phyloP scores from a whole-genome alignment of 345 rosid genomes.

The Draba incana region DNA sequence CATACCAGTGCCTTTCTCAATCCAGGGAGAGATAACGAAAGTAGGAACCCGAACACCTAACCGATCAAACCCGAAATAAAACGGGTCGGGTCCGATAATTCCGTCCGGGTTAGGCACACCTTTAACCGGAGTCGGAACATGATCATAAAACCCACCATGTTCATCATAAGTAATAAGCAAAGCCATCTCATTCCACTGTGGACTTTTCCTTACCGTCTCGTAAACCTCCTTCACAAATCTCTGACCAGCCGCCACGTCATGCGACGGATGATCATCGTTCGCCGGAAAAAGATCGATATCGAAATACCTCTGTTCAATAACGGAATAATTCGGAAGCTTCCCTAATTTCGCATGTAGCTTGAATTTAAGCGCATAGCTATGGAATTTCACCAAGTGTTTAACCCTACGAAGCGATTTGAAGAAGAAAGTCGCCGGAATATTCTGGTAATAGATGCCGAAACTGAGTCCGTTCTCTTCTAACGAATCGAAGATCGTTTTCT shows the following conservation, averaged over 20 bases:
- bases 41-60: slow-evolving; percentile 96
- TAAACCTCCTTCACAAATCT: slow-evolving; percentile 92
- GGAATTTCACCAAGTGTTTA: slow-evolving; percentile 70
- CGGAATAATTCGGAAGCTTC: slow-evolving; percentile 78
- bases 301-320: slow-evolving; percentile 87
- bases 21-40: slow-evolving; percentile 84
- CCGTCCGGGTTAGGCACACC: slow-evolving; percentile 95
- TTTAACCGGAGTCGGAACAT: slow-evolving; percentile 83
- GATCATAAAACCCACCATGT: slow-evolving; percentile 98
- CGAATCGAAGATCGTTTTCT: slow-evolving; percentile 88
- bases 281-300: slow-evolving; percentile 71
- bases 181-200: slow-evolving; percentile 98
- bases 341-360: slow-evolving; percentile 72
- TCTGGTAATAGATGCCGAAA: slow-evolving; percentile 93
- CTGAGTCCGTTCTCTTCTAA: slow-evolving; percentile 80
- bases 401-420: slow-evolving; percentile 71
- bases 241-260: slow-evolving; percentile 88
- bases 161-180: slow-evolving; percentile 89
- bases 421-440: slow-evolving; percentile 92
- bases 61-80: slow-evolving; percentile 81
- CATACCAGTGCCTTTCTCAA: slow-evolving; percentile 91
- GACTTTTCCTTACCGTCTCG: slow-evolving; percentile 83
- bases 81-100: slow-evolving; percentile 87
- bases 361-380: slow-evolving; percentile 63
- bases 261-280: slow-evolving; percentile 97